A percentile compares a stretch with the other conserved stretches of the same genome.
These are phyloP conservation scores for Amyloporia xantha DNA, from an alignment of 768 basidiomycete genomes.

Conservation along the genomic window DNA sequence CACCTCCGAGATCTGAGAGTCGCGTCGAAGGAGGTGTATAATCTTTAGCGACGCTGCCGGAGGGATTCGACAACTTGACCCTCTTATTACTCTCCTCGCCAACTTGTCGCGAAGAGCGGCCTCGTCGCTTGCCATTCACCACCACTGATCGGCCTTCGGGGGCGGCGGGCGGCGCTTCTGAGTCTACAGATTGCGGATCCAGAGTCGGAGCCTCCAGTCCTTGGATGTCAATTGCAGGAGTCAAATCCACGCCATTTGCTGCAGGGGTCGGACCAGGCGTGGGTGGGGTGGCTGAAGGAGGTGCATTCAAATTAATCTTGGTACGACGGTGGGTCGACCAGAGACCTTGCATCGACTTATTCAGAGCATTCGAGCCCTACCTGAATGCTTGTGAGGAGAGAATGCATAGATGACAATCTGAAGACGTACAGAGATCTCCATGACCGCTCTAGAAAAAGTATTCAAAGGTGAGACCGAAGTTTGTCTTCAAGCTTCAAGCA, in stretches of 20 bases:
- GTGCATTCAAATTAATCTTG: conserved; percentile 62
- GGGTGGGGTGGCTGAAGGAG: conserved; percentile 13
- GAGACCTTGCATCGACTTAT: conserved; percentile 72
- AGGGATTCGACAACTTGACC: conserved; percentile 34
- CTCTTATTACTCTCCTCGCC: conserved; percentile 55
- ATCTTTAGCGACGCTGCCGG: conserved; percentile 46
- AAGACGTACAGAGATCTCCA: not conserved
- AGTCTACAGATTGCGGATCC: conserved; percentile 2
- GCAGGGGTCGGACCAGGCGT: conserved; percentile 17
- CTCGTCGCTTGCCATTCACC: conserved; percentile 52
- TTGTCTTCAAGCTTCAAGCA: too few species aligned
- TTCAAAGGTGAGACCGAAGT: too few species aligned
- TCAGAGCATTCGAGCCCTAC: conserved; percentile 69
- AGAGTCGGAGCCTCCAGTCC: conserved; percentile 1
- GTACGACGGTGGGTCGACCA: conserved; percentile 64
- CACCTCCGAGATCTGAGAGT: conserved; percentile 82
- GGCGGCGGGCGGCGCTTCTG: conserved; percentile 1
- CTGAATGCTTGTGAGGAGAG: conserved; percentile 30
- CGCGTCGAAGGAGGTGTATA: conserved; percentile 68
- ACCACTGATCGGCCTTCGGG: conserved; percentile 9
- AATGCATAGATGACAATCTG: not conserved
- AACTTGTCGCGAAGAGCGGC: conserved; percentile 40
- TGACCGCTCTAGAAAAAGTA: too few species aligned
- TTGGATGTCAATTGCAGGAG: conserved; percentile 7
- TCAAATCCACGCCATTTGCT: conserved; percentile 17